Percentiles rank a stretch among this genome's conserved stretches.
Conservation (phyloP, 2,329 filamentous ascomycete species). For the Periconia digitata region DNA sequence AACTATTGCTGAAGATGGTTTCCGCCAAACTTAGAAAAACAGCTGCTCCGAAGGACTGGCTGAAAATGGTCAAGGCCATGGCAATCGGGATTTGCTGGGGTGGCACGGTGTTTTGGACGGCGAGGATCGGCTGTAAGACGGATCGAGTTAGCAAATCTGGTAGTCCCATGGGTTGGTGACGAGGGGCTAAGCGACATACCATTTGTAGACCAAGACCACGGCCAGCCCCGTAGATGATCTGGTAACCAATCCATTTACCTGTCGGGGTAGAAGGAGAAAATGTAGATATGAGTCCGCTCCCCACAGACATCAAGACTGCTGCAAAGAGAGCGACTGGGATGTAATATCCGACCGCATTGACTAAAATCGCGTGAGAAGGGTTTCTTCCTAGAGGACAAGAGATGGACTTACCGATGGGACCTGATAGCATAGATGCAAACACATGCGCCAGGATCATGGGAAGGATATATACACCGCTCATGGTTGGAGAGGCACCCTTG, state of each 20-base stretch:
- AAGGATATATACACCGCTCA: slow-evolving; percentile 7
- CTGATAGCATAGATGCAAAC: neutral
- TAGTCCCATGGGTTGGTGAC: neutral
- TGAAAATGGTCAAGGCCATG: slow-evolving; percentile 5
- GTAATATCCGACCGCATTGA: slow-evolving; percentile 1
- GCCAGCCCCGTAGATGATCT: slow-evolving; percentile 42
- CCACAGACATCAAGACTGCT: slow-evolving; percentile 6
- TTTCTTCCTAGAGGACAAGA: neutral
- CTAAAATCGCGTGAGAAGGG: too few species aligned
- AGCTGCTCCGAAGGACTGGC: slow-evolving; percentile 2
- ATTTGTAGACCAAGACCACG: neutral
- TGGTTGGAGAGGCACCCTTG: slow-evolving; percentile 14
- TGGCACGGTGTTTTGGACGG: slow-evolving; percentile 4
- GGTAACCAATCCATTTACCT: slow-evolving; percentile 50
- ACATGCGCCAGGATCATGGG: slow-evolving; percentile 1
- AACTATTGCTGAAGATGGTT: slow-evolving; percentile 1
- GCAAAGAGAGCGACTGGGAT: neutral
- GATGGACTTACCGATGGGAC: neutral
- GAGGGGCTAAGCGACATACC: neutral
- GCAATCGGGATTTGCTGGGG: slow-evolving; percentile 3
- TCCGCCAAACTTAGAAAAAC: neutral
- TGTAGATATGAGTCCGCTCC: slow-evolving; percentile 46
- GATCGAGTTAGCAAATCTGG: neutral
- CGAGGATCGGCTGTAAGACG: slow-evolving; percentile 2
- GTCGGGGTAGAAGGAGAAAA: slow-evolving; percentile 36